Conservation (phyloP, 768 basidiomycete genomes). For the Hericium alpestre region DNA sequence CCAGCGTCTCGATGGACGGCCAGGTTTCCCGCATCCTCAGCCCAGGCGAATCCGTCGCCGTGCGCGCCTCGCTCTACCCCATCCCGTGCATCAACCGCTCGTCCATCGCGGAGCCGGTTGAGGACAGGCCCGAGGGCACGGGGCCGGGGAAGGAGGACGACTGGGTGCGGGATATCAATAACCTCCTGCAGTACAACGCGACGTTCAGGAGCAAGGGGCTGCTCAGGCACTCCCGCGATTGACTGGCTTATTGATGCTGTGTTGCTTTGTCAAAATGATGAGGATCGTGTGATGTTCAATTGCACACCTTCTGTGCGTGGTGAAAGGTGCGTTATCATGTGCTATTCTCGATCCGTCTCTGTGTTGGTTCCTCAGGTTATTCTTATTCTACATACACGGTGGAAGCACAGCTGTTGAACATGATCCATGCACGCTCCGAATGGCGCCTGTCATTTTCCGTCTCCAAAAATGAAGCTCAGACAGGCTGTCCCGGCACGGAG, state of each 20-base stretch:
- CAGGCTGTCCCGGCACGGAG: too few species aligned
- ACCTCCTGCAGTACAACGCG: slow-evolving; percentile 87
- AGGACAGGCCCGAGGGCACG: slow-evolving; percentile 47
- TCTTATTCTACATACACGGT: too few species aligned
- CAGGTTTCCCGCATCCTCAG: slow-evolving; percentile 72
- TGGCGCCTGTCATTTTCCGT: too few species aligned
- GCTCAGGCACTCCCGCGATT: slow-evolving; percentile 62
- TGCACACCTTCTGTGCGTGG: too few species aligned
- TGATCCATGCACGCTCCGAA: too few species aligned
- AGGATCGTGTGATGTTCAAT: too few species aligned
- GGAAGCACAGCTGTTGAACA: too few species aligned
- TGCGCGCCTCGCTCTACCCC: slow-evolving; percentile 77
- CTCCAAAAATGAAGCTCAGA: too few species aligned
- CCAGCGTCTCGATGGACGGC: slow-evolving; percentile 90
- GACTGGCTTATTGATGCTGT: slow-evolving; percentile 1
- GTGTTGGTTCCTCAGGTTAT: too few species aligned
- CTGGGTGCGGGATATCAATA: slow-evolving; percentile 97
- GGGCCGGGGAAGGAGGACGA: slow-evolving; percentile 79
- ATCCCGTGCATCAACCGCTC: slow-evolving; percentile 90
- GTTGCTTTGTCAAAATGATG: too few species aligned
- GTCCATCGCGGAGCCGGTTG: slow-evolving; percentile 49
- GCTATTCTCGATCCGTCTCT: too few species aligned
- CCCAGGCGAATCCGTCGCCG: slow-evolving; percentile 77
- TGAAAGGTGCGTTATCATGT: too few species aligned
- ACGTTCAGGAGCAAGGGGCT: slow-evolving; percentile 89